phyloP scores from a whole-genome alignment of 345 rosid genomes.

The Eucalyptus curtisii region DNA sequence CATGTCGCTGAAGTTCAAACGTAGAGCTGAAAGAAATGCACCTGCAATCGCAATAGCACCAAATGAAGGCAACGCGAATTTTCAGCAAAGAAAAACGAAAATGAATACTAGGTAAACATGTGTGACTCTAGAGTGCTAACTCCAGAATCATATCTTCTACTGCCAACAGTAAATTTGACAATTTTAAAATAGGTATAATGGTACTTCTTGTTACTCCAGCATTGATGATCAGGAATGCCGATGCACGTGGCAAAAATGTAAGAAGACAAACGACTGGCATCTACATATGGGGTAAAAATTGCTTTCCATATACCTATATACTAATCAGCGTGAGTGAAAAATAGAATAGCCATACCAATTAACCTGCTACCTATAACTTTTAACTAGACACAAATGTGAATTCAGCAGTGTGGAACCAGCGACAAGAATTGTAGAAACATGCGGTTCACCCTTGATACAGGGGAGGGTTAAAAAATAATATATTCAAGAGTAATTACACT shows the following conservation, averaged over 20 bases:
- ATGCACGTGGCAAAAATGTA: neutral
- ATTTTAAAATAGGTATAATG: neutral
- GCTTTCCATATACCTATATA: neutral
- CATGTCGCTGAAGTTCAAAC: slow-evolving; percentile 67
- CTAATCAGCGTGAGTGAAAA: neutral
- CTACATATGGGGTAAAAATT: neutral
- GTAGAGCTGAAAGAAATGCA: slow-evolving; percentile 57
- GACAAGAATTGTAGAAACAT: neutral
- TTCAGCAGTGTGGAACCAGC: neutral
- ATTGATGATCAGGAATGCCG: neutral
- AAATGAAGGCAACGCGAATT: neutral
- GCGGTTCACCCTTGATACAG: neutral
- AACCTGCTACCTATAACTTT: neutral
- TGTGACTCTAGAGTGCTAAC: neutral
- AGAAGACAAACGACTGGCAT: neutral
- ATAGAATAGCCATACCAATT: neutral
- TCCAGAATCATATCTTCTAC: neutral
- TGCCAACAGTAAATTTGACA: neutral
- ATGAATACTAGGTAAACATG: neutral
- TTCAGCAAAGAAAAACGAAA: neutral
- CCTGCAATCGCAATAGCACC: slow-evolving; percentile 25
- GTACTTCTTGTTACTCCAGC: neutral
- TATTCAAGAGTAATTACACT: neutral
- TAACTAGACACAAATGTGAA: neutral
- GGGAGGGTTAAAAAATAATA: neutral